A percentile compares a stretch with the other conserved stretches of the same genome.
Conservation (phyloP, 805 yeast species). For the Suhomyces prunicola region DNA sequence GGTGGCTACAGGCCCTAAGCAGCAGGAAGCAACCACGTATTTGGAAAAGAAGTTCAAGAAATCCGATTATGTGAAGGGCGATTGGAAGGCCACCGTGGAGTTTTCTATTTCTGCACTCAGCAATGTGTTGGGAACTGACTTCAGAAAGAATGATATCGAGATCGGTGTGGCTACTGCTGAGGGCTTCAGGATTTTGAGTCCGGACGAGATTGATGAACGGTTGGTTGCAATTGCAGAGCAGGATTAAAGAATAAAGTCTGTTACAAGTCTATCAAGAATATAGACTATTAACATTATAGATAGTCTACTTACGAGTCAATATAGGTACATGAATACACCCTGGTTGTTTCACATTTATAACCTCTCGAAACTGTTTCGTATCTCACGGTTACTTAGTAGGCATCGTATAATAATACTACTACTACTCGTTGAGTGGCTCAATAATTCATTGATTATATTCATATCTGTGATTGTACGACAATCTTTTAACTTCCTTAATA, state of each 20-base stretch:
- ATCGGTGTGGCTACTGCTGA: slow-evolving; percentile 80
- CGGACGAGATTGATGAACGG: slow-evolving; percentile 93
- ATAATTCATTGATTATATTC: not conserved
- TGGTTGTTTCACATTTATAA: too few species aligned
- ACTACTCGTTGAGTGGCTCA: too few species aligned
- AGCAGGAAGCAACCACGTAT: slow-evolving; percentile 88
- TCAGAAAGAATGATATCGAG: slow-evolving; percentile 90
- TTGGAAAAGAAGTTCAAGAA: slow-evolving; percentile 86
- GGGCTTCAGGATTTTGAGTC: slow-evolving; percentile 68
- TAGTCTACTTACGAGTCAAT: too few species aligned
- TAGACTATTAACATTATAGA: too few species aligned
- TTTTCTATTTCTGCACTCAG: slow-evolving; percentile 83
- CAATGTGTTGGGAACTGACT: slow-evolving; percentile 86
- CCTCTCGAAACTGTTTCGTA: too few species aligned
- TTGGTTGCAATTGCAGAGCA: slow-evolving; percentile 93
- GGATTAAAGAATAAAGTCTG: slow-evolving; percentile 38
- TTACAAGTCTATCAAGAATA: too few species aligned
- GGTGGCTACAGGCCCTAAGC: slow-evolving; percentile 94
- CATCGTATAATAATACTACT: too few species aligned
- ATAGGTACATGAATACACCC: too few species aligned
- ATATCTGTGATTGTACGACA: not conserved
- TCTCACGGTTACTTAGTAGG: too few species aligned
- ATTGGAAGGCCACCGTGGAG: slow-evolving; percentile 87
- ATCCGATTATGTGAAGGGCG: slow-evolving; percentile 66
- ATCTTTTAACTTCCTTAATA: not conserved